Evolutionary conservation across 2,329 filamentous ascomycete species (phyloP), one percentile per base, ranked within the genome.

Genomic region (Pseudovirgaria hyperparasitica): DNA sequence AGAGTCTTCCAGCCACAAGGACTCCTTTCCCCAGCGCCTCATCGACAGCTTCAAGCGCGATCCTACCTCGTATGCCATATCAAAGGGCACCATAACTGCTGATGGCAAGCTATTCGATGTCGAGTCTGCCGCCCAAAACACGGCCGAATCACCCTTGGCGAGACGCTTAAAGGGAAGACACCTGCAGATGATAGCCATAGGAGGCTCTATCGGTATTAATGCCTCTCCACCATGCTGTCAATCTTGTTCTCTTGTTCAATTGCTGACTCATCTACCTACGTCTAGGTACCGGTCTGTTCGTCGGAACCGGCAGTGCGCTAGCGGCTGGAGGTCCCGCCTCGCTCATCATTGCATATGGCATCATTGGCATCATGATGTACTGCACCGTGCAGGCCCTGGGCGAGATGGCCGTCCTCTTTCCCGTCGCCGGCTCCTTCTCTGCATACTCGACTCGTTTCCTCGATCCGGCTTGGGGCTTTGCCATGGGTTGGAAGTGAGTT

Each of bases 151-250:
- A 23, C 73, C 78, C 6, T 64, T 96, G 26, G 72, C 79, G 26
- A 67, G 85, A 44, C 76, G 40, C 24, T 40, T 54, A 9, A 52
- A 52, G 34, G 50, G 48, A 8, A 38, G 49, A 16, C 87, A 96
- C 61, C 50, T 94, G 48, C 86, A 94, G 60, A 94, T 94, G 87
- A 94, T 94, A 63, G 87, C 87, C 9, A 92, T 94, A 40, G 85
- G 85, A 41, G 86, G 86, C 22, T 87, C 81, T 8, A 93, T 93
- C 43, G 58, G 58, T 45, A 48, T 25, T 43, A 22, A 24, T 18
- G 6, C 2, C 20, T 15, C 6, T 14, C 15, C 17, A 13, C 21
- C 9, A 20, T 12, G 4, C 24, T 33, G 26, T 23, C 18, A 24
- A 21, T 35, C 21, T 30, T 28, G n/a, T 23, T 28, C 19, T 16